Conservation (phyloP, 345 rosid genomes). For the Streptanthus diversifolius region DNA sequence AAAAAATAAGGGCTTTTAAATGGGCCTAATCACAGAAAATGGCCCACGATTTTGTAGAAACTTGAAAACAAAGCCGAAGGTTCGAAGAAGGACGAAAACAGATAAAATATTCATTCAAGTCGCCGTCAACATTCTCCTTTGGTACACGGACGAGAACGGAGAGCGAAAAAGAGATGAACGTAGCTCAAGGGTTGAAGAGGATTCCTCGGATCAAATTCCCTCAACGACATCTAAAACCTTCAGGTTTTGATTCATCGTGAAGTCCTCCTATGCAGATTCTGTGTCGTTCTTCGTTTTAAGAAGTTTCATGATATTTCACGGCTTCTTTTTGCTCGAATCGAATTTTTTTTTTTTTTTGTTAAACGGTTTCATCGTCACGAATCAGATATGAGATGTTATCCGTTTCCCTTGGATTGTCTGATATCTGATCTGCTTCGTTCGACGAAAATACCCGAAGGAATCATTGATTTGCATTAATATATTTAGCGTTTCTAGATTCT, state of each 20-base stretch:
- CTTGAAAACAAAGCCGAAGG: neutral
- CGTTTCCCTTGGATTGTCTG: neutral
- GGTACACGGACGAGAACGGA: neutral
- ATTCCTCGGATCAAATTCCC: conserved; percentile 90
- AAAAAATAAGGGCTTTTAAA: neutral
- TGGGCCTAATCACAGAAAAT: neutral
- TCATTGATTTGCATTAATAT: neutral
- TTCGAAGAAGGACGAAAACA: neutral
- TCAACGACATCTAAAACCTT: conserved; percentile 49
- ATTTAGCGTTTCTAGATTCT: neutral
- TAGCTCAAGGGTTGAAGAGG: conserved; percentile 66
- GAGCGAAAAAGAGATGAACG: conserved; percentile 47
- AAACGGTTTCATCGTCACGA: neutral
- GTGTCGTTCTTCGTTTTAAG: neutral
- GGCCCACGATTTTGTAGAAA: neutral
- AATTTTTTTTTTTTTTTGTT: neutral
- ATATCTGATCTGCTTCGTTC: conserved; percentile 6
- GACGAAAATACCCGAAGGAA: neutral
- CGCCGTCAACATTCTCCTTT: conserved; percentile 24
- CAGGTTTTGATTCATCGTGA: conserved; percentile 33
- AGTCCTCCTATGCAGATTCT: neutral
- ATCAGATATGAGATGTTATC: neutral
- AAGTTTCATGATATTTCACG: too few species aligned
- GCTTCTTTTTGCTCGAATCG: too few species aligned
- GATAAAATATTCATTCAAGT: neutral